phyloP scores from a whole-genome alignment of 164 flowering plant species.

The Berberis vulgaris region DNA sequence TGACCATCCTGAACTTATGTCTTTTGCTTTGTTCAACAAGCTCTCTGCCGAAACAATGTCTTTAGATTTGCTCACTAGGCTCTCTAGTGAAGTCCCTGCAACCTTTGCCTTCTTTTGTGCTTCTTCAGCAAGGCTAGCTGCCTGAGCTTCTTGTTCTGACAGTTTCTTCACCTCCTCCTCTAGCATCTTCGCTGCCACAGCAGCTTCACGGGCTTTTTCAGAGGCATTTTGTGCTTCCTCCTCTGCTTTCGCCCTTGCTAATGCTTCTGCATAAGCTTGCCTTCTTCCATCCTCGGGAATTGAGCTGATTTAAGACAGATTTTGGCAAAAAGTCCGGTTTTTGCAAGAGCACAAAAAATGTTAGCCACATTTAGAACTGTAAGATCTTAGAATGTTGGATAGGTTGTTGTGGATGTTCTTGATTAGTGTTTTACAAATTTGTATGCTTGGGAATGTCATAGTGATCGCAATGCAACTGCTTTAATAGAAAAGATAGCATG shows the following conservation, averaged over 20 bases:
- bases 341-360: not conserved
- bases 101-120: slow-evolving; percentile 58
- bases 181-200: slow-evolving; percentile 47
- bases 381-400: not conserved
- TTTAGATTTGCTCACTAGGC: not conserved
- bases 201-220: slow-evolving; percentile 58
- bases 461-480: too few species aligned
- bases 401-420: not conserved
- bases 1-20: slow-evolving; percentile 39
- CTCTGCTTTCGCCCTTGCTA: slow-evolving; percentile 71
- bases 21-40: slow-evolving; percentile 53
- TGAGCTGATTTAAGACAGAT: slow-evolving; percentile 24
- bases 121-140: slow-evolving; percentile 46
- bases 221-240: slow-evolving; percentile 57
- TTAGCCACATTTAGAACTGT: not conserved
- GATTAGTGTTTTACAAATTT: too few species aligned
- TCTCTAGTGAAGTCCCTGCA: slow-evolving; percentile 54
- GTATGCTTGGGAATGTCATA: too few species aligned
- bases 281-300: slow-evolving; percentile 93
- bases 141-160: slow-evolving; percentile 38
- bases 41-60: slow-evolving; percentile 28
- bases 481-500: too few species aligned
- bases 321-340: not conserved
- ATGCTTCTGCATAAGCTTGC: slow-evolving; percentile 57
- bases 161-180: slow-evolving; percentile 53